Percentiles rank a stretch among this genome's conserved stretches.
phyloP scores from a whole-genome alignment of 495 filamentous ascomycete genomes.

The Cenococcum geophilum region DNA sequence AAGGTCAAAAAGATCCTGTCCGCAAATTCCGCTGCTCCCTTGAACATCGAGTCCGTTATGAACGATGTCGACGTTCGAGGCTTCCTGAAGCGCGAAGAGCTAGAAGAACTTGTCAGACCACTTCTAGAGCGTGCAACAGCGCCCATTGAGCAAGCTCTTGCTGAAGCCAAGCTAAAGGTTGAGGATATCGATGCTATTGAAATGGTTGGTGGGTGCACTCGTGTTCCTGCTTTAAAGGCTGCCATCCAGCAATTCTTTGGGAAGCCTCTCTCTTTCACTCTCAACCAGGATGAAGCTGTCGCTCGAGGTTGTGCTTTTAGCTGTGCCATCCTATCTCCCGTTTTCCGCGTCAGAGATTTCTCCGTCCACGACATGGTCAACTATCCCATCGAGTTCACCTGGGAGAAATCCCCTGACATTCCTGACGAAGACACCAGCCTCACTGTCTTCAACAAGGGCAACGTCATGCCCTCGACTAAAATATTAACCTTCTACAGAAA shows the following conservation, averaged over 20 bases:
- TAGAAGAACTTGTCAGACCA: slow-evolving; percentile 84
- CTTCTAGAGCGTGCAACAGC: slow-evolving; percentile 66
- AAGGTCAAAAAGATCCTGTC: slow-evolving; percentile 99
- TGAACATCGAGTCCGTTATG: slow-evolving; percentile 99
- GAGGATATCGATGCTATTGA: slow-evolving; percentile 95
- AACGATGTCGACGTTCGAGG: slow-evolving; percentile 88
- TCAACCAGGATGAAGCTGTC: slow-evolving; percentile 97
- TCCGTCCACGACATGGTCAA: slow-evolving; percentile 93
- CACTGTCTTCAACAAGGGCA: slow-evolving; percentile 95
- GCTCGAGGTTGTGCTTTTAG: slow-evolving; percentile 95
- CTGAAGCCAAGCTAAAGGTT: slow-evolving; percentile 77
- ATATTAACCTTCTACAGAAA: slow-evolving; percentile 99
- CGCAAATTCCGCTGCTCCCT: slow-evolving; percentile 84
- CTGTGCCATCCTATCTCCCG: slow-evolving; percentile 94
- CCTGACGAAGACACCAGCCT: slow-evolving; percentile 97
- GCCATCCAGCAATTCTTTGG: slow-evolving; percentile 83
- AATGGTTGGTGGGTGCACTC: slow-evolving; percentile 90
- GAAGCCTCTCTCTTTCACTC: slow-evolving; percentile 88
- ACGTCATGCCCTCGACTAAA: slow-evolving; percentile 97
- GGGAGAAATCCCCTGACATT: slow-evolving; percentile 98
- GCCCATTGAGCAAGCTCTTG: slow-evolving; percentile 83
- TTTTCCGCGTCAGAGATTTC: slow-evolving; percentile 98
- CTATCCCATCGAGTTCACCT: slow-evolving; percentile 98
- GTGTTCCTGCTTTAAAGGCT: slow-evolving; percentile 89
- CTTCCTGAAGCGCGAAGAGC: slow-evolving; percentile 87